Evolutionary conservation across 805 yeast species (phyloP).

Genomic region (Candida bentonensis): DNA sequence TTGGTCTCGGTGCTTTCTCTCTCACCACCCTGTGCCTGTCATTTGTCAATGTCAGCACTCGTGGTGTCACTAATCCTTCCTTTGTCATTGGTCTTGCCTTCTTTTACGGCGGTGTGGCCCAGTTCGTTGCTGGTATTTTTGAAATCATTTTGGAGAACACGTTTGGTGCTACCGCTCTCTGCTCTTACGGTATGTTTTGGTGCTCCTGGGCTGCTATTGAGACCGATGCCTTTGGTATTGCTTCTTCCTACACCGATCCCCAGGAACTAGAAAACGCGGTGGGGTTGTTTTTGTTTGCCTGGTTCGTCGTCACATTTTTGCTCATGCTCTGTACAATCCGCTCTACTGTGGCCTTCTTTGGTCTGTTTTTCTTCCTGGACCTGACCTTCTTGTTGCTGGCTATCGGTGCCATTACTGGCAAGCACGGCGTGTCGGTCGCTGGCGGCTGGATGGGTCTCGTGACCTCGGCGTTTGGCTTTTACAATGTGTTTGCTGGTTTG

Average conservation of each 20-base stretch:
- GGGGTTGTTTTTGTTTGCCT: constrained; percentile 46
- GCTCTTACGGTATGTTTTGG: constrained; percentile 63
- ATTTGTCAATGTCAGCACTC: constrained; percentile 39
- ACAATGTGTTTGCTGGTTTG: constrained; percentile 49
- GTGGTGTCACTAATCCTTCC: constrained; percentile 36
- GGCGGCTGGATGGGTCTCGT: constrained; percentile 51
- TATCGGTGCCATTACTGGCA: constrained; percentile 35
- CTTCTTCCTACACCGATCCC: constrained; percentile 32
- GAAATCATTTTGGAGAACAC: constrained; percentile 50
- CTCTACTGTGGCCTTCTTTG: constrained; percentile 51
- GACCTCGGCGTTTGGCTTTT: constrained; percentile 44
- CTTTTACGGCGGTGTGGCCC: constrained; percentile 51
- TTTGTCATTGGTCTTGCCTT: constrained; percentile 43
- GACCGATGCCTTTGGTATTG: constrained; percentile 46
- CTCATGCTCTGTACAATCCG: constrained; percentile 41
- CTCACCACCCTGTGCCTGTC: constrained; percentile 48
- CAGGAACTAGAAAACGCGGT: constrained; percentile 33
- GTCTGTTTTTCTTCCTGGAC: constrained; percentile 37
- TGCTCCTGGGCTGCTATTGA: constrained; percentile 46
- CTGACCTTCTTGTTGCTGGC: constrained; percentile 43
- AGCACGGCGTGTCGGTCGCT: constrained; percentile 31
- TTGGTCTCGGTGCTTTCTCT: constrained; percentile 50
- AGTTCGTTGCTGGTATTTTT: constrained; percentile 53
- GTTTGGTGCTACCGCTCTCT: constrained; percentile 51
- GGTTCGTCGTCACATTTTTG: constrained; percentile 49